Percentiles rank a stretch among this genome's conserved stretches.
Evolutionary conservation across 2,329 filamentous ascomycete genomes (phyloP).

Genomic region (Ceratocystis destructans): DNA sequence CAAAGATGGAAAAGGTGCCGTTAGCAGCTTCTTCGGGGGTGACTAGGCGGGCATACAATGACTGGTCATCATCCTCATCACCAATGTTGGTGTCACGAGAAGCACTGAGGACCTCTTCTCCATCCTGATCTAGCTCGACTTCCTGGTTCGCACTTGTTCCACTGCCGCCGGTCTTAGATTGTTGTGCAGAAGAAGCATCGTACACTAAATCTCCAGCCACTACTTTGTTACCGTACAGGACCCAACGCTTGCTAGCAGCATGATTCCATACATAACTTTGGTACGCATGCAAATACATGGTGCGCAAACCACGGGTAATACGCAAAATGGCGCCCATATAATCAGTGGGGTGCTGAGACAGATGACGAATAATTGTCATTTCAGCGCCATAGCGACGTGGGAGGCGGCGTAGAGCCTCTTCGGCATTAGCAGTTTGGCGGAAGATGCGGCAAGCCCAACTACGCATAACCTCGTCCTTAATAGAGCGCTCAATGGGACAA

Average conservation of each 20-base stretch:
- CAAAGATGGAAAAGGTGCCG: slow-evolving; percentile 67
- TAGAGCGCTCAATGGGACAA: slow-evolving; percentile 36
- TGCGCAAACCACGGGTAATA: slow-evolving; percentile 67
- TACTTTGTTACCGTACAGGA: slow-evolving; percentile 56
- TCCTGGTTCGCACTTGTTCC: slow-evolving; percentile 26
- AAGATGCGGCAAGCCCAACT: slow-evolving; percentile 68
- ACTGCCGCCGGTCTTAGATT: background rate
- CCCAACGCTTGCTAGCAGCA: slow-evolving; percentile 68
- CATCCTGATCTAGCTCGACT: slow-evolving; percentile 28
- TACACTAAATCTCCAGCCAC: slow-evolving; percentile 78
- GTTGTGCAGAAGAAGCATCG: slow-evolving; percentile 25
- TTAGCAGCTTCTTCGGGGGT: slow-evolving; percentile 64
- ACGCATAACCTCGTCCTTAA: slow-evolving; percentile 63
- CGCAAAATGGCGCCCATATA: slow-evolving; percentile 66
- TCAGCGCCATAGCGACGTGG: slow-evolving; percentile 77
- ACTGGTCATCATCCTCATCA: slow-evolving; percentile 32
- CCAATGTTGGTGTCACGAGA: slow-evolving; percentile 33
- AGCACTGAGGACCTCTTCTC: slow-evolving; percentile 43
- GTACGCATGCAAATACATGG: slow-evolving; percentile 96
- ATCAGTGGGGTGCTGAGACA: slow-evolving; percentile 51
- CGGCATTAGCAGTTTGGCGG: slow-evolving; percentile 40
- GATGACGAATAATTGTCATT: slow-evolving; percentile 60
- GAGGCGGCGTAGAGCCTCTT: slow-evolving; percentile 51
- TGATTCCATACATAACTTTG: slow-evolving; percentile 92
- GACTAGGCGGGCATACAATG: slow-evolving; percentile 52